These are phyloP conservation scores for Diddensiella transvaalensis DNA, from an alignment of 805 yeast species.

Conservation along the genomic window DNA sequence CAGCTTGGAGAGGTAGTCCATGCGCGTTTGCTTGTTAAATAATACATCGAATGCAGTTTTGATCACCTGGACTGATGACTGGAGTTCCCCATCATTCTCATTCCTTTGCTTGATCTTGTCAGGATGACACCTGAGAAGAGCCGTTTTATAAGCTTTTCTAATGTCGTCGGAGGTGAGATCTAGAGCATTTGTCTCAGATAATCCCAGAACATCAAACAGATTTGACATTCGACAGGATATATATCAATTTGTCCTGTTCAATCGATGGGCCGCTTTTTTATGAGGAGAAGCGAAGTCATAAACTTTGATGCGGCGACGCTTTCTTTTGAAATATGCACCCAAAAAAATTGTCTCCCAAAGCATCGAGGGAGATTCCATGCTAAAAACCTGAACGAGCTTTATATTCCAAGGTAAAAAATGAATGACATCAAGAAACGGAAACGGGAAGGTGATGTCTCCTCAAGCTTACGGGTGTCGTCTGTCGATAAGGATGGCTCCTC, in stretches of 20 bases:
- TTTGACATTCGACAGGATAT: slow-evolving; percentile 24
- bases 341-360: too few relatives aligned
- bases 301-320: too few relatives aligned
- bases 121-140: slow-evolving; percentile 68
- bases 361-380: too few relatives aligned
- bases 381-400: too few relatives aligned
- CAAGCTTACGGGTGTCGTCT: background rate
- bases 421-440: background rate
- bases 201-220: slow-evolving; percentile 58
- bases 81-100: background rate
- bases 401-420: too few relatives aligned
- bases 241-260: too few relatives aligned
- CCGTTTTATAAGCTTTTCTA: slow-evolving; percentile 59
- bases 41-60: slow-evolving; percentile 64
- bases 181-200: slow-evolving; percentile 36
- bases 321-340: too few relatives aligned
- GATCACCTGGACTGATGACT: slow-evolving; percentile 42
- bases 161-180: slow-evolving; percentile 36
- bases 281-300: too few relatives aligned
- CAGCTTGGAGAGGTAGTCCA: slow-evolving; percentile 63
- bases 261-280: too few relatives aligned
- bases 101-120: slow-evolving; percentile 50
- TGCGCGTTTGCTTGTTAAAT: slow-evolving; percentile 39
- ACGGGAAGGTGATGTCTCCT: slow-evolving; percentile 18
- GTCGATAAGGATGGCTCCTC: slow-evolving; percentile 1